These are phyloP conservation scores for Gryganskiella cystojenkinii DNA, from an alignment of 192 early-diverging fungal genomes.

Conservation along the genomic window DNA sequence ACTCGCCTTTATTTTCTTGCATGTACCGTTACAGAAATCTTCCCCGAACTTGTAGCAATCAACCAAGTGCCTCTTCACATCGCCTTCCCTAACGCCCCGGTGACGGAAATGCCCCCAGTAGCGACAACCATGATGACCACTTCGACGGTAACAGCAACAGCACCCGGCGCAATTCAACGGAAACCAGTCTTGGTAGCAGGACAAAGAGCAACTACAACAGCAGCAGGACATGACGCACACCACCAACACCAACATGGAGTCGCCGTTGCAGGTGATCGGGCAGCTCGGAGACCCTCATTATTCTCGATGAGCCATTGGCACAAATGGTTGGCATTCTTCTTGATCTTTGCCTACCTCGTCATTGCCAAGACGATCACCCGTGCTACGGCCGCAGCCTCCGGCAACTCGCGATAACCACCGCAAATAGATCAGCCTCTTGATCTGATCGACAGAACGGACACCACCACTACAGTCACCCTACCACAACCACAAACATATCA, in stretches of 20 bases:
- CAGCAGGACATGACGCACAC: conserved; percentile 7
- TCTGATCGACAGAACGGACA: too few relatives aligned
- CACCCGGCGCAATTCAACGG: conserved; percentile 20
- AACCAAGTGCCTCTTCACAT: conserved; percentile 55
- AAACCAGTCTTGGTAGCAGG: not conserved
- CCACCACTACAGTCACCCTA: too few relatives aligned
- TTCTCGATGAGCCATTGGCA: conserved; percentile 61
- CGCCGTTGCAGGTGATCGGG: conserved; percentile 34
- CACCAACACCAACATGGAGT: conserved; percentile 16
- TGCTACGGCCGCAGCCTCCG: conserved; percentile 26
- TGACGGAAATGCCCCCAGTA: conserved; percentile 30
- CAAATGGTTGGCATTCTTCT: conserved; percentile 65
- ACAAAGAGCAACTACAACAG: conserved; percentile 8
- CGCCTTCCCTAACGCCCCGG: conserved; percentile 53
- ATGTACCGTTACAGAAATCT: conserved; percentile 66
- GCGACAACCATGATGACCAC: not conserved
- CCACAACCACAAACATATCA: too few relatives aligned
- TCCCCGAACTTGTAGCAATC: conserved; percentile 84
- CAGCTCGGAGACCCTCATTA: conserved; percentile 32
- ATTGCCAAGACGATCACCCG: conserved; percentile 59
- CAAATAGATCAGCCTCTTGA: too few relatives aligned
- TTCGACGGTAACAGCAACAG: not conserved
- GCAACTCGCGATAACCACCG: too few relatives aligned
- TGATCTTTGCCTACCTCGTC: conserved; percentile 68
- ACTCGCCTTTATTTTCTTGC: not conserved